Conservation (phyloP, 2,329 filamentous ascomycete species). For the Cadophora malorum region DNA sequence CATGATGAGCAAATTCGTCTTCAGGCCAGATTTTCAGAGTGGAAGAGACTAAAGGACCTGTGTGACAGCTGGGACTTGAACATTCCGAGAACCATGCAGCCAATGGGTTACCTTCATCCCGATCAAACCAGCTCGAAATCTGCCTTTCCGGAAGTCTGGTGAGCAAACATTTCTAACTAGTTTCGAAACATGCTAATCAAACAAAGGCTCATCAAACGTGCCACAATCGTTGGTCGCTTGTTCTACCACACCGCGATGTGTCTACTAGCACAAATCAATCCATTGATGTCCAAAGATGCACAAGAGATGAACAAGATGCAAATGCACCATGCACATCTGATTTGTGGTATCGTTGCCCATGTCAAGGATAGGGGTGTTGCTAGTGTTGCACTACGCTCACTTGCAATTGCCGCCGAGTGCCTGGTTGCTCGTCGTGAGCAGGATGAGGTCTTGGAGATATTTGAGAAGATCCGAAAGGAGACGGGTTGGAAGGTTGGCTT, state of each 20-base stretch:
- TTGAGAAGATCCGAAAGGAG: constrained; percentile 75
- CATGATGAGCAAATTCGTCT: constrained; percentile 69
- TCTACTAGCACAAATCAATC: constrained; percentile 80
- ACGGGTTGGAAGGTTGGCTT: constrained; percentile 81
- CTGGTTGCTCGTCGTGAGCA: constrained; percentile 75
- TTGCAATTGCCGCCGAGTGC: constrained; percentile 78
- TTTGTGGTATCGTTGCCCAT: constrained; percentile 89
- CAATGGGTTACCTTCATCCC: constrained; percentile 77
- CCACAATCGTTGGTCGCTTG: constrained; percentile 80
- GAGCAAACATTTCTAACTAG: constrained; percentile 44
- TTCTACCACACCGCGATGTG: constrained; percentile 91
- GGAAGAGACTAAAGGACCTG: constrained; percentile 79
- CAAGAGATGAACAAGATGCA: constrained; percentile 74
- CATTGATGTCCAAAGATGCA: constrained; percentile 61
- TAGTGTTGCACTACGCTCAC: constrained; percentile 77
- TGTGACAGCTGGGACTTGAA: constrained; percentile 82
- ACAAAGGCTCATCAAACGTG: constrained; percentile 77
- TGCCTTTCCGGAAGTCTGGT: constrained; percentile 87
- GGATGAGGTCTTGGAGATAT: constrained; percentile 78
- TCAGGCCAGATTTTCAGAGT: constrained; percentile 73
- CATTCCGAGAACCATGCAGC: constrained; percentile 86
- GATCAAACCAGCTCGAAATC: constrained; percentile 73
- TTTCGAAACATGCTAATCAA: constrained; percentile 37
- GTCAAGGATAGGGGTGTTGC: constrained; percentile 81
- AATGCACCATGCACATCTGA: constrained; percentile 78